phyloP scores from a whole-genome alignment of 2,329 filamentous ascomycete genomes.

The Penicillium sp. region DNA sequence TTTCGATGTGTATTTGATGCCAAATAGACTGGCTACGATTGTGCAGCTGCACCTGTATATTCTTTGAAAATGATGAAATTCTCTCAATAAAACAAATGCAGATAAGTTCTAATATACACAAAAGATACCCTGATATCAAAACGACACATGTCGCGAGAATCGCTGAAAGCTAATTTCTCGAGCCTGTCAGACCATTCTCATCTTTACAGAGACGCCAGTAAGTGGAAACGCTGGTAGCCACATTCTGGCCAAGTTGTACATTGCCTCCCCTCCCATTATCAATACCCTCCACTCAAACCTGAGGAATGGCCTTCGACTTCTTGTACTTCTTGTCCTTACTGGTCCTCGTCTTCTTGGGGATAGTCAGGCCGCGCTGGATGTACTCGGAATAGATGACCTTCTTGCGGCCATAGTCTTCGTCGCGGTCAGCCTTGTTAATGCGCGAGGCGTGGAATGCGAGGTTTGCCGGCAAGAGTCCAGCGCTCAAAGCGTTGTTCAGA shows the following conservation, averaged over 20 bases:
- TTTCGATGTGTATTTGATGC: background rate
- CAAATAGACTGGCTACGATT: background rate
- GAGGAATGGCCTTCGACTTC: background rate
- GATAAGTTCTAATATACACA: constrained; percentile 11
- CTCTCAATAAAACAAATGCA: constrained; percentile 12
- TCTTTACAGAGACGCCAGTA: constrained; percentile 7
- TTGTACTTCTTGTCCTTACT: background rate
- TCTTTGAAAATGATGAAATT: constrained; percentile 2
- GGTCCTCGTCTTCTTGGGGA: constrained; percentile 30
- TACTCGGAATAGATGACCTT: constrained; percentile 79
- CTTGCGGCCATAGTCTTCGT: constrained; percentile 73
- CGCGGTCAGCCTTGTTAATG: constrained; percentile 72
- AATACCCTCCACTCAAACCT: background rate
- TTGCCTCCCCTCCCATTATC: background rate
- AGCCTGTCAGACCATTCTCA: background rate
- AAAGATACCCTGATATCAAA: constrained; percentile 12
- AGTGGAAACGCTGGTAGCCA: background rate
- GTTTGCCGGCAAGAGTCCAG: constrained; percentile 64
- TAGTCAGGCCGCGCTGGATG: constrained; percentile 63
- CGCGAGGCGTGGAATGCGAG: constrained; percentile 68
- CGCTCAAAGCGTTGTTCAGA: constrained; percentile 49
- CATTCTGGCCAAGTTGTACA: background rate
- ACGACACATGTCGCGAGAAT: constrained; percentile 6
- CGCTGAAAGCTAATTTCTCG: background rate
- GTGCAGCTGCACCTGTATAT: constrained; percentile 8